Base-by-base conservation (phyloP, 2,329 filamentous ascomycete species). In the Ustulina deusta region DNA sequence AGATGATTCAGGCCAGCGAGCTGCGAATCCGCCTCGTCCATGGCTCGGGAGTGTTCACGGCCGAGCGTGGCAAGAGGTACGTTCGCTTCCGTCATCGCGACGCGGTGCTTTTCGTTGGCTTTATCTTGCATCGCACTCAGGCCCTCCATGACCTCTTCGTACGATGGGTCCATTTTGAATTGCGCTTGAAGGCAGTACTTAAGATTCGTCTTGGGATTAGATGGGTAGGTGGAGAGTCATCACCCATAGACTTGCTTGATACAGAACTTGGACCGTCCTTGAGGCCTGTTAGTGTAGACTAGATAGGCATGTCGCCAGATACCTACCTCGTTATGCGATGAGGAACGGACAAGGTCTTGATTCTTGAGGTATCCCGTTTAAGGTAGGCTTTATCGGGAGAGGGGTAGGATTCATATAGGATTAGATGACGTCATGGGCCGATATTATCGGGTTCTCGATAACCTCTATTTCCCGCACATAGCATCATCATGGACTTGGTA, bases 91-190 rank as follows among this genome's bases (percentile, higher is more conserved):
- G 68, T 65, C 67, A 73, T 71, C 1, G 67, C 69, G 49, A 40
- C 34, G 61, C 63, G 65, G 51, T 73, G 71, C 32, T 66, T 36
- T n/a, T 66, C 67, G 57, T 69, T 69, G 52, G 69, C 69, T 32
- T 65, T 46, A 22, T 69, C 69, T 22, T 66, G 70, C 64, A 66
- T 62, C 27, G 59, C 56, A 15, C 62, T 25, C 40, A 69, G 44
- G 38, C 62, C 57, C 54, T 61, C 66, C 44, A 72, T 69, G 48
- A 63, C 56, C 46, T 70, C 61, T 22, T 63, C 36, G 51, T 71
- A 72, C 4, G 62, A 59, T 20, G 60, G 64, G 27, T 69, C 62
- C 61, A 70, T 70, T 13, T 44, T 48, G 25, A 32, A 9, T 15
- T 34, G 25, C 20, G 25, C 25, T 29, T 27, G 38, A 22, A 42